Percentiles rank a stretch among this genome's conserved stretches.
Conservation (phyloP, 2,329 filamentous ascomycete genomes). For the Chalaropsis ovoidea region DNA sequence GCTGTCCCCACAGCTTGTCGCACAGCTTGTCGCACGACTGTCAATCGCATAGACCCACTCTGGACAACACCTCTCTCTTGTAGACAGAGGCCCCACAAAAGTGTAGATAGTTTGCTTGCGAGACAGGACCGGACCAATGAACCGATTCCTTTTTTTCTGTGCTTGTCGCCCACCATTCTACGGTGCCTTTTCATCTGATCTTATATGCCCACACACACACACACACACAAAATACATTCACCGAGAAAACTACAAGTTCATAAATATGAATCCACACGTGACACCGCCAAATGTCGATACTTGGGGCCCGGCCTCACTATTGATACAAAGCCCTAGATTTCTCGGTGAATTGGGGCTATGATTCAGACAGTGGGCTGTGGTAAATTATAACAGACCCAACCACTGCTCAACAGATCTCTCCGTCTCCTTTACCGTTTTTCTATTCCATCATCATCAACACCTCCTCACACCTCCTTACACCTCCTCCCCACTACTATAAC, state of each 20-base stretch:
- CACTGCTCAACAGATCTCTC: background rate
- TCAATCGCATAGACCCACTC: background rate
- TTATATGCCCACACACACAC: background rate
- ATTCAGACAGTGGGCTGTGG: background rate
- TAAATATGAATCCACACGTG: slow-evolving; percentile 5
- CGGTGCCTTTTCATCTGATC: background rate
- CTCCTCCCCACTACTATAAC: background rate
- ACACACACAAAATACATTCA: background rate
- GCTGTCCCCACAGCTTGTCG: background rate
- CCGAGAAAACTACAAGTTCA: background rate
- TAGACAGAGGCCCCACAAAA: background rate
- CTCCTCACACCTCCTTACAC: background rate
- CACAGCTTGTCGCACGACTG: background rate
- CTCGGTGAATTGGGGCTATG: too few species aligned
- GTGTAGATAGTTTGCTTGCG: background rate
- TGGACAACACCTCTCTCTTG: background rate
- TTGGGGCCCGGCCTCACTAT: background rate
- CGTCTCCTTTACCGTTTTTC: background rate
- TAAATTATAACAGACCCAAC: too few species aligned
- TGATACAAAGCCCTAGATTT: slow-evolving; percentile 1
- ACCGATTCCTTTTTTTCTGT: too few species aligned
- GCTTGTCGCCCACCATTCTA: background rate
- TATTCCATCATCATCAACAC: background rate
- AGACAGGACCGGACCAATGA: background rate
- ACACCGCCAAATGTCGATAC: background rate